Evolutionary conservation across 2,329 filamentous ascomycete species (phyloP).

Genomic region (Plenodomus lindquistii): DNA sequence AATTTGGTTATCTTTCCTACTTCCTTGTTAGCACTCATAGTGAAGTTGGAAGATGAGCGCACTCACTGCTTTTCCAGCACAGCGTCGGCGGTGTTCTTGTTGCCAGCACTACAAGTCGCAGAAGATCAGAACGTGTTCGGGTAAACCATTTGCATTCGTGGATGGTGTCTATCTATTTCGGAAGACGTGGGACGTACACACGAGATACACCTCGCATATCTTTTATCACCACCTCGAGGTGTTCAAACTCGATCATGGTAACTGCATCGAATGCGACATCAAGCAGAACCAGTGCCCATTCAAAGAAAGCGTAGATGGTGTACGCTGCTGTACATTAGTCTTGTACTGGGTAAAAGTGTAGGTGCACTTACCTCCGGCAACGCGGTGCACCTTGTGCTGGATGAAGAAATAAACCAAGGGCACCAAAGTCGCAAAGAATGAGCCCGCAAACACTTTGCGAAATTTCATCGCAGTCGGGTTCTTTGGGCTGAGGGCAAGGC

Average conservation of each 20-base stretch:
- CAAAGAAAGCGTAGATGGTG: slow-evolving; percentile 96
- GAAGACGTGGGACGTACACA: slow-evolving; percentile 98
- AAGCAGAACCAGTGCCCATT: slow-evolving; percentile 92
- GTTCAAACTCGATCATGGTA: slow-evolving; percentile 86
- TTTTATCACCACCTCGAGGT: slow-evolving; percentile 84
- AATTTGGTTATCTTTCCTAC: slow-evolving; percentile 75
- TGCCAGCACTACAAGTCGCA: slow-evolving; percentile 51
- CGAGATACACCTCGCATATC: slow-evolving; percentile 89
- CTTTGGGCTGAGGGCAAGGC: slow-evolving; percentile 81
- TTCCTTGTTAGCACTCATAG: slow-evolving; percentile 22
- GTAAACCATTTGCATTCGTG: slow-evolving; percentile 43
- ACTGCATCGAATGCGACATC: slow-evolving; percentile 97
- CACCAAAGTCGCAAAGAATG: slow-evolving; percentile 89
- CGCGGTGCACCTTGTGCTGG: slow-evolving; percentile 94
- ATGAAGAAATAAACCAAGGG: slow-evolving; percentile 97
- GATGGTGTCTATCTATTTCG: slow-evolving; percentile 68
- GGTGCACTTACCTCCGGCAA: slow-evolving; percentile 78
- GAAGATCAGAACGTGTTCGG: slow-evolving; percentile 42
- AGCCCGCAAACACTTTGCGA: slow-evolving; percentile 77
- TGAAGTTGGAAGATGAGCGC: slow-evolving; percentile 7
- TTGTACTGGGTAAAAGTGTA: background rate
- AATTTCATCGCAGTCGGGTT: slow-evolving; percentile 85
- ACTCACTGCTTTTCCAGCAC: slow-evolving; percentile 75
- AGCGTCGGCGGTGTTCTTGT: slow-evolving; percentile 47
- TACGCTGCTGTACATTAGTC: slow-evolving; percentile 67